Conservation (phyloP, 2,329 filamentous ascomycete species). For the Hypoxylon sp. region DNA sequence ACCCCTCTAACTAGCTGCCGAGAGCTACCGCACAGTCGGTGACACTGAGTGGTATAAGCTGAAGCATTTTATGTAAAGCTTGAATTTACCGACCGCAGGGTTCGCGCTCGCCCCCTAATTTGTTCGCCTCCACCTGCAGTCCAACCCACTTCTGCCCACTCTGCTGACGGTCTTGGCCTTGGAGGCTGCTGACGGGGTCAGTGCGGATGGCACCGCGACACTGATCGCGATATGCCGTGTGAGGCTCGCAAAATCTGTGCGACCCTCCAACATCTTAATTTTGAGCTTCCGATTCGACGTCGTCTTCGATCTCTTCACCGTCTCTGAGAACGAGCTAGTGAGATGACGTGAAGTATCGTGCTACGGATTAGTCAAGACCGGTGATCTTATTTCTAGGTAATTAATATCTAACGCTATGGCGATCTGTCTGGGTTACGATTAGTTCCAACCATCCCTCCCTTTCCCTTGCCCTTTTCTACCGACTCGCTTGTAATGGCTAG, state of each 20-base stretch:
- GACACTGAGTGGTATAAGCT: slow-evolving; percentile 18
- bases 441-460: not conserved
- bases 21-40: slow-evolving; percentile 29
- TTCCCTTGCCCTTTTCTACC: not conserved
- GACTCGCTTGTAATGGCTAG: slow-evolving; percentile 46
- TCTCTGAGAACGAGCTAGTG: not conserved
- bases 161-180: too few species aligned
- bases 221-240: slow-evolving; percentile 28
- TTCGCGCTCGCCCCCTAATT: not conserved
- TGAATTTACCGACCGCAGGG: slow-evolving; percentile 20
- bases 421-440: slow-evolving; percentile 21
- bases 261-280: slow-evolving; percentile 2
- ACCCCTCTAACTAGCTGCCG: slow-evolving; percentile 16
- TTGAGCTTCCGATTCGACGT: slow-evolving; percentile 3
- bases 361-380: not conserved
- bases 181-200: slow-evolving; percentile 18
- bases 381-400: slow-evolving; percentile 22
- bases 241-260: slow-evolving; percentile 19
- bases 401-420: slow-evolving; percentile 28
- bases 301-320: not conserved
- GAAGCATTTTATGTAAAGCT: slow-evolving; percentile 21
- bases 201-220: slow-evolving; percentile 26
- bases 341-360: slow-evolving; percentile 6
- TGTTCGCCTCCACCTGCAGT: slow-evolving; percentile 10
- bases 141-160: slow-evolving; percentile 7